These are phyloP conservation scores for Cerioporus squamosus DNA, from an alignment of 1,284 basidiomycete species.

Conservation along the genomic window DNA sequence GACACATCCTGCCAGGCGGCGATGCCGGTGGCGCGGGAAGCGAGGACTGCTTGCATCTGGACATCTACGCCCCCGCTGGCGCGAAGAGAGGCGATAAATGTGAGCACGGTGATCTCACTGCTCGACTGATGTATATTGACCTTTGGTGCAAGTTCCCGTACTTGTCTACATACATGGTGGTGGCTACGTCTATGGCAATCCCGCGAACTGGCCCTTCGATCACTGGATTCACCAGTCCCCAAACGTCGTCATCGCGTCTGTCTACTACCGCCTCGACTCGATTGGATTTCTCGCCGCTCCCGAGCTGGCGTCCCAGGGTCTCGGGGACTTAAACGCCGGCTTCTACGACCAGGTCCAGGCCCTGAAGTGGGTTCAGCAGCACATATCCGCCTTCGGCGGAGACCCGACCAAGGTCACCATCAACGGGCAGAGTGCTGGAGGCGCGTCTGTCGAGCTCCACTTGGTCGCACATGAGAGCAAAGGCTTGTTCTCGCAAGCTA, in stretches of 20 bases:
- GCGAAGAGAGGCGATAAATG: conserved; percentile 37
- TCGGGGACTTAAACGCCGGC: conserved; percentile 62
- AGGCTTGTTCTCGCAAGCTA: conserved; percentile 52
- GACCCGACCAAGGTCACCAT: conserved; percentile 59
- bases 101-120: conserved; percentile 13
- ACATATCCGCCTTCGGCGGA: conserved; percentile 69
- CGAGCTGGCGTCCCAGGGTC: conserved; percentile 42
- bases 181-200: conserved; percentile 61
- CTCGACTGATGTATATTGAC: background rate
- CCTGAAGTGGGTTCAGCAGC: conserved; percentile 61
- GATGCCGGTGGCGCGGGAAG: conserved; percentile 64
- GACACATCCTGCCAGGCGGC: conserved; percentile 35
- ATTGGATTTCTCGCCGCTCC: conserved; percentile 49
- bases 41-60: conserved; percentile 54
- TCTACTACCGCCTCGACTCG: conserved; percentile 48
- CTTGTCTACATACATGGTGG: conserved; percentile 73
- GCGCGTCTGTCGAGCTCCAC: conserved; percentile 57
- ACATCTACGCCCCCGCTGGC: conserved; percentile 43
- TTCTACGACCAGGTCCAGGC: conserved; percentile 66
- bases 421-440: conserved; percentile 68
- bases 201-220: conserved; percentile 49
- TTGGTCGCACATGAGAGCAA: conserved; percentile 48
- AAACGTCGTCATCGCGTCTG: conserved; percentile 46
- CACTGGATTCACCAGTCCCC: conserved; percentile 44
- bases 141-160: conserved; percentile 51